Percentiles rank a stretch among this genome's conserved stretches.
Evolutionary conservation across 2,329 filamentous ascomycete genomes (phyloP).

Genomic region (Cercospora sp.): DNA sequence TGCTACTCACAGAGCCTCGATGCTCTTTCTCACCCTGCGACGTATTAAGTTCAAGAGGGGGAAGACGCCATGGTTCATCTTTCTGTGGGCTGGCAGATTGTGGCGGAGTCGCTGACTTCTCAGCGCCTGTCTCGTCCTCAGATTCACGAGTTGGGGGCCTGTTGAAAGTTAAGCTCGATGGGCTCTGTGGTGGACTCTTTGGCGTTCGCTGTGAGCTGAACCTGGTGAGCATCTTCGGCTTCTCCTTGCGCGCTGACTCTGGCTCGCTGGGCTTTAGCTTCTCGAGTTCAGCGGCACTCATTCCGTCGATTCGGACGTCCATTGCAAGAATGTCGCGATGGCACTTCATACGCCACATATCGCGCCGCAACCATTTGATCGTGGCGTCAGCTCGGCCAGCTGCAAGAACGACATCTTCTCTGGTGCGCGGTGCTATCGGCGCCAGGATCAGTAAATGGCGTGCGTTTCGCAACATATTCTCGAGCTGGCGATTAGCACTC

Average conservation of each 20-base stretch:
- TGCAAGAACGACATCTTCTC: conserved; percentile 81
- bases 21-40: conserved; percentile 33
- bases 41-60: conserved; percentile 38
- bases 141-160: conserved; percentile 32
- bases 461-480: conserved; percentile 81
- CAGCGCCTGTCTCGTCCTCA: conserved; percentile 41
- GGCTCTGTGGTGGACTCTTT: conserved; percentile 33
- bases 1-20: conserved; percentile 39
- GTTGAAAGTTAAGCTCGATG: conserved; percentile 21
- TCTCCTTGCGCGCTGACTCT: conserved; percentile 31
- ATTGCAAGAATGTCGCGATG: conserved; percentile 83
- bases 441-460: conserved; percentile 86
- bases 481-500: conserved; percentile 72
- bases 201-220: conserved; percentile 24
- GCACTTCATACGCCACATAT: conserved; percentile 89
- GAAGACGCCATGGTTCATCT: conserved; percentile 36
- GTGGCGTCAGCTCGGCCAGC: conserved; percentile 83
- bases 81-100: conserved; percentile 38
- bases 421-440: conserved; percentile 84
- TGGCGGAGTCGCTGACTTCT: conserved; percentile 50
- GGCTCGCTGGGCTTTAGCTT: conserved; percentile 21
- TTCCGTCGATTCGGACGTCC: conserved; percentile 79
- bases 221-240: conserved; percentile 29
- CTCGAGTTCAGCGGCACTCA: conserved; percentile 30
- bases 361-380: conserved; percentile 89